Base-by-base conservation (phyloP, 495 filamentous ascomycete species). In the Hypomontagnella submonticulosa region DNA sequence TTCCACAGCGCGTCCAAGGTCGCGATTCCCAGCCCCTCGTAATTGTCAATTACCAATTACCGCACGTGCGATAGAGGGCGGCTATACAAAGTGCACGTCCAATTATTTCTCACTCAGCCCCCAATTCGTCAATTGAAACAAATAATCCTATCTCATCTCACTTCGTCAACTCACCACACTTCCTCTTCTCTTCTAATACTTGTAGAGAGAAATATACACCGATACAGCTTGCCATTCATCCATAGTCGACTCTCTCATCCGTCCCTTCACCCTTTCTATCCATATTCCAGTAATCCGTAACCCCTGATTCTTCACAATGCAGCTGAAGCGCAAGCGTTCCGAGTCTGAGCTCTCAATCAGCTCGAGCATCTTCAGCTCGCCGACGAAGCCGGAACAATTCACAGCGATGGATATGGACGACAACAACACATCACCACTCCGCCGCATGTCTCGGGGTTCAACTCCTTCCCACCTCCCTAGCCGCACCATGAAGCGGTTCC, bases 251-350 rank as follows among this genome's bases (percentile, higher is more conserved):
- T 44, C 30, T 20, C 11, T 5, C 32, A 16, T 27, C 37, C 40
- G 16, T 19, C 16, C 12, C 44, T 30, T 18, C 19, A 11, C 15
- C 47, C 16, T 37, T 10, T 13, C 19, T 20, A 23, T 33, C 11
- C 6, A 27, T 4, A n/a, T 30, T 11, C 16, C 16, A 16, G 38
- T n/a, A 49, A 38, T 52, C 36, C 37, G 50, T 8, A 37, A 33
- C 19, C 19, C 23, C 38, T 18, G 7, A 50, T 13, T 12, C 38
- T 11, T 47, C 70, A 78, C 62, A 34, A 82, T 82, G 79, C 54
- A 76, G 12, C 70, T 81, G 61, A 83, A 83, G 69, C 81, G 81
- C 67, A 83, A 83, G 75, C 72, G 81, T 15, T 83, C 81, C 72
- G 79, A 79, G 44, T 79, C 78, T n/a, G 79, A 81, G 54, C 60